A percentile compares a stretch with the other conserved stretches of the same genome.
Evolutionary conservation across 1,284 basidiomycete genomes (phyloP).

Genomic region (Cystobasidium sp.): DNA sequence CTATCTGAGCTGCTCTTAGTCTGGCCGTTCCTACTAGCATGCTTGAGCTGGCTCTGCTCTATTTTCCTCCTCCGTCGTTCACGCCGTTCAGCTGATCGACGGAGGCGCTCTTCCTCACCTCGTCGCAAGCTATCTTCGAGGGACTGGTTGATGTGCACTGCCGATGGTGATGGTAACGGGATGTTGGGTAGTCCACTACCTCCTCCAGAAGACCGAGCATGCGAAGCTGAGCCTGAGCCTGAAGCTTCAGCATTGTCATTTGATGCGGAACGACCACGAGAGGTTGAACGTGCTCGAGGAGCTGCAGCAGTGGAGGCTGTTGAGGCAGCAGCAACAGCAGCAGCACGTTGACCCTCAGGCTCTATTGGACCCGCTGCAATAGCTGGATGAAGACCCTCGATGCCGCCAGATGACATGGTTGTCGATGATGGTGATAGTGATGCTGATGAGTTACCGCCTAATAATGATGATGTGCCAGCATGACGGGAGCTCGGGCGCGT

Average conservation of each 20-base stretch:
- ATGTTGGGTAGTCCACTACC: conserved; percentile 19
- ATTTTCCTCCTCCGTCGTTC: conserved; percentile 8
- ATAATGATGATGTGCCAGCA: neutral
- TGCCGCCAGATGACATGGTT: neutral
- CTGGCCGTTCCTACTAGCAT: neutral
- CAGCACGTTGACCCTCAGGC: no score
- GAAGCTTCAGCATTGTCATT: neutral
- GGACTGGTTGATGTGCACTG: conserved; percentile 43
- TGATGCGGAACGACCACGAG: conserved; percentile 3
- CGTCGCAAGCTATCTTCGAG: conserved; percentile 37
- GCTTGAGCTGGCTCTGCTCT: conserved; percentile 23
- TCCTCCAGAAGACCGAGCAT: neutral
- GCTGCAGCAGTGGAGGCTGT: neutral
- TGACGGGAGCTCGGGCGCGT: no score
- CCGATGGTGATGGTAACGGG: conserved; percentile 38
- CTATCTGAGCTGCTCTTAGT: neutral
- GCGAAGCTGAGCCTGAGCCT: conserved; percentile 2
- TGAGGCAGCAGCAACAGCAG: neutral
- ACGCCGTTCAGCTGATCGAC: conserved; percentile 34
- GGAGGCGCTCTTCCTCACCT: conserved; percentile 35
- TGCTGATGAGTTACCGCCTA: neutral
- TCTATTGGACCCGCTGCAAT: conserved; percentile 8
- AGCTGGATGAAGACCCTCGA: conserved; percentile 4
- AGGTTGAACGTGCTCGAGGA: conserved; percentile 19
- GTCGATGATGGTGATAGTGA: neutral